Base-by-base conservation (phyloP, 192 early-diverging fungal species). In the Coemansia nantahalensis region DNA sequence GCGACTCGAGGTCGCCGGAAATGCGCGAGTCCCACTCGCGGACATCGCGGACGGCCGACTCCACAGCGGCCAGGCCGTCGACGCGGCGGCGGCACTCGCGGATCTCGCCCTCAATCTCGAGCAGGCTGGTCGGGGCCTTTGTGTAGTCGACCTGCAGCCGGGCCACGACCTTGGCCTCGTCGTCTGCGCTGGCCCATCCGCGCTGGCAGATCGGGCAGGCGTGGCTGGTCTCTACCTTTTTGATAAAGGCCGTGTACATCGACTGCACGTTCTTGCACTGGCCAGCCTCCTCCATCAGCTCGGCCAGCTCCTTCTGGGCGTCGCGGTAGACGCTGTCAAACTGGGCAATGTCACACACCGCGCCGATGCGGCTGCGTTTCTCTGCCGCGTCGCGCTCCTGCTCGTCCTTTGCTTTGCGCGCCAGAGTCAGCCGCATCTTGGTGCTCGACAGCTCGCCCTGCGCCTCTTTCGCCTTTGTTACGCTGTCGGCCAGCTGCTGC, bases 131-230 rank as follows among this genome's bases (percentile, higher is more conserved):
- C 11, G 73, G 73, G 8, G 73, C 73, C 14, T 54, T 51, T 11
- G 65, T 65, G 24, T 64, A 76, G 58, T 76, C 73, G 14, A 76
- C 36, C 35, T 50, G 56, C 30, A 76, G 73, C 73, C 46, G 68
- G 26, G 38, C 44, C 8, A 76, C 48, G 7, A 76, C 47, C 35
- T 61, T 51, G 16, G 23, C 40, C 33, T 68, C 65, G 44, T 76
- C 89, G 8, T 68, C 48, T 12, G 79, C 62, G 32, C 48, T 52
- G n/a, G 63, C 65, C 68, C 94, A 96, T 0, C 68, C 71, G n/a
- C 90, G 84, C 14, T 65, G 65, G 62, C 95, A 97, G 7, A 97
- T 76, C 10, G 93, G 90, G 46, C 95, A 97, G 21, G 78, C 62
- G 30, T 87, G 80, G 33, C 70, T 75, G 13, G 63, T 66, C 44